A percentile compares a stretch with the other conserved stretches of the same genome.
These are phyloP conservation scores for Crocinoboletus sp. DNA, from an alignment of 1,284 basidiomycete genomes.

Conservation along the genomic window DNA sequence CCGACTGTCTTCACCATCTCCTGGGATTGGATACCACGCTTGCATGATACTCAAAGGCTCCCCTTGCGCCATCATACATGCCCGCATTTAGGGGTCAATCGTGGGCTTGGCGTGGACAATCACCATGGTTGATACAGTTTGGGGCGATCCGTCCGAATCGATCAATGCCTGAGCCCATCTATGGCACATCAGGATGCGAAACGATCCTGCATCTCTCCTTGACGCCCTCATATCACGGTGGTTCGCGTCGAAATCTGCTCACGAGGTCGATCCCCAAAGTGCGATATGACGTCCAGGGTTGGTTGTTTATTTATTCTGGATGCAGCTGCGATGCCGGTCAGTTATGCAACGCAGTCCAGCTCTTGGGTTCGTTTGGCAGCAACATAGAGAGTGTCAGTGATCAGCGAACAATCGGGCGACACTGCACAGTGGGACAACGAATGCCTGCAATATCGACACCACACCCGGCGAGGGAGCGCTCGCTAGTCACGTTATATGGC, in stretches of 20 bases:
- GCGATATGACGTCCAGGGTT: constrained; percentile 13
- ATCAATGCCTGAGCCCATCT: too few relatives aligned
- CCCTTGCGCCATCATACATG: too few relatives aligned
- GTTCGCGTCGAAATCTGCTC: background rate
- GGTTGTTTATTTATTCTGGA: constrained; percentile 74
- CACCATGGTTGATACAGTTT: too few relatives aligned
- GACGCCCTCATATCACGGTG: too few relatives aligned
- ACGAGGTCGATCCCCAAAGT: background rate
- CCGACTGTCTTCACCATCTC: too few relatives aligned
- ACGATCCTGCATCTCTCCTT: too few relatives aligned
- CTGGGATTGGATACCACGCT: too few relatives aligned
- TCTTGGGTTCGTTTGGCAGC: constrained; percentile 63
- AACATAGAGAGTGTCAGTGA: constrained; percentile 66
- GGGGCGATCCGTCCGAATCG: too few relatives aligned
- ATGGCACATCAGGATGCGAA: too few relatives aligned
- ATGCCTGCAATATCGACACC: constrained; percentile 9
- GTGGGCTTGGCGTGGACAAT: too few relatives aligned
- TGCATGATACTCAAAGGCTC: too few relatives aligned
- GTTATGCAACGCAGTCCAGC: constrained; percentile 72
- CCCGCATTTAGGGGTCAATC: too few relatives aligned
- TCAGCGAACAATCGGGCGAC: constrained; percentile 60
- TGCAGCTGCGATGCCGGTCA: constrained; percentile 67
- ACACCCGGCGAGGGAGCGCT: constrained; percentile 10
- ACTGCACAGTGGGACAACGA: constrained; percentile 51
- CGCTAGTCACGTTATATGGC: constrained; percentile 29